These are phyloP conservation scores for Microsporum canis DNA, from an alignment of 2,329 filamentous ascomycete genomes.

Conservation along the genomic window DNA sequence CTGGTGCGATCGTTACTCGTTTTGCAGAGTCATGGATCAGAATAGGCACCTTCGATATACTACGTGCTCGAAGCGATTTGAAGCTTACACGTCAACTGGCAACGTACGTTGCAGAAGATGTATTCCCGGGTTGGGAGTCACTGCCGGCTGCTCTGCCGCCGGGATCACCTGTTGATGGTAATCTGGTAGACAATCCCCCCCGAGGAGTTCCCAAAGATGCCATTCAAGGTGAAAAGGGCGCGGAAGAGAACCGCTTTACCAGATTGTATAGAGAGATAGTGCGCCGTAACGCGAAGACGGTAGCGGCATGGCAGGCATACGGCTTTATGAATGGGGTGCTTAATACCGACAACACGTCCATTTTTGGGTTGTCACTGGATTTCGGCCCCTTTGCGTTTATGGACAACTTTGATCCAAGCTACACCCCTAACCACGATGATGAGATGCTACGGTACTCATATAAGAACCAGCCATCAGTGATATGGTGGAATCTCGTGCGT, in stretches of 20 bases:
- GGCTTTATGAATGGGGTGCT: constrained; percentile 99
- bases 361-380: constrained; percentile 80
- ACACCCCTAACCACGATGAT: constrained; percentile 97
- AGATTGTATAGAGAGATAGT: constrained; percentile 80
- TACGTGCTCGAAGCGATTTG: constrained; percentile 69
- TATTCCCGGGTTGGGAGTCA: constrained; percentile 78
- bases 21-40: constrained; percentile 88
- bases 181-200: constrained; percentile 31
- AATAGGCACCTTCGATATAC: constrained; percentile 92
- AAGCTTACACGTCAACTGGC: constrained; percentile 60
- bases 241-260: constrained; percentile 74
- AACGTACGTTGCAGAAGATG: constrained; percentile 75
- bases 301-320: constrained; percentile 93
- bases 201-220: constrained; percentile 46
- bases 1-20: constrained; percentile 81
- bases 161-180: constrained; percentile 17
- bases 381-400: constrained; percentile 97
- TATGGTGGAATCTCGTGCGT: constrained; percentile 97
- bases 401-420: constrained; percentile 87
- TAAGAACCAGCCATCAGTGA: constrained; percentile 84
- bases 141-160: constrained; percentile 49
- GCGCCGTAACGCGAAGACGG: constrained; percentile 72
- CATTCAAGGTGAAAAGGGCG: constrained; percentile 55
- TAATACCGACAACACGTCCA: constrained; percentile 94
- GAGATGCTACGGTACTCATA: constrained; percentile 78